These are phyloP conservation scores for Nakaseomyces bracarensis DNA, from an alignment of 1,139 yeast genomes.

Conservation along the genomic window DNA sequence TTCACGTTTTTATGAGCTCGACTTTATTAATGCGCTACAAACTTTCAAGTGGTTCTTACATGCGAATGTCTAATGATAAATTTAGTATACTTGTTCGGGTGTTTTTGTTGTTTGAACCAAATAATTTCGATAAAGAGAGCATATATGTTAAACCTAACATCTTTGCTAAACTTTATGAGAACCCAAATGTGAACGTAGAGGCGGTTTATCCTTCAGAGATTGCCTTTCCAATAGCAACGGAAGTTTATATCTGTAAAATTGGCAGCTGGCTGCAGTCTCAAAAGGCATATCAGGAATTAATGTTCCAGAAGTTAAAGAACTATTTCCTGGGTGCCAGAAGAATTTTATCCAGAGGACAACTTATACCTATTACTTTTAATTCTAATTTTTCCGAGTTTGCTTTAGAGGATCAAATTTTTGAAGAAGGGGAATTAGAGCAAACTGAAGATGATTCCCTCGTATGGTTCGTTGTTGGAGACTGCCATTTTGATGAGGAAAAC, in stretches of 20 bases:
- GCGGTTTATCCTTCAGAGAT: not conserved
- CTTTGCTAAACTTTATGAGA: slow-evolving; percentile 10
- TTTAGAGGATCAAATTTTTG: slow-evolving; percentile 10
- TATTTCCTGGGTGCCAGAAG: slow-evolving; percentile 54
- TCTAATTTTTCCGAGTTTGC: slow-evolving; percentile 36
- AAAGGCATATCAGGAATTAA: slow-evolving; percentile 63
- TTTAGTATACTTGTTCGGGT: slow-evolving; percentile 15
- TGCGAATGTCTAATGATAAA: slow-evolving; percentile 11
- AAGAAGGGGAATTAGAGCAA: slow-evolving; percentile 15
- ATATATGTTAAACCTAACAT: slow-evolving; percentile 25
- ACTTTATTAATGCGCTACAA: slow-evolving; percentile 17
- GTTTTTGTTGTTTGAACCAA: slow-evolving; percentile 23
- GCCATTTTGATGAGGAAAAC: slow-evolving; percentile 29
- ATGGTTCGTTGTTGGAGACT: slow-evolving; percentile 61
- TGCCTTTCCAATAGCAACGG: slow-evolving; percentile 19
- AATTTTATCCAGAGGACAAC: slow-evolving; percentile 53
- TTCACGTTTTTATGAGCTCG: slow-evolving; percentile 22
- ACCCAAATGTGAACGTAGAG: not conserved
- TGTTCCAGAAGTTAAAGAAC: slow-evolving; percentile 53
- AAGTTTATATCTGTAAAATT: slow-evolving; percentile 25
- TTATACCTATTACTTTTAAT: slow-evolving; percentile 73
- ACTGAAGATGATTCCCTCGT: slow-evolving; percentile 71
- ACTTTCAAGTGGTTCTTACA: slow-evolving; percentile 22
- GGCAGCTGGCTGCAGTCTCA: slow-evolving; percentile 42
- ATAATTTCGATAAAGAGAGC: slow-evolving; percentile 12